These are phyloP conservation scores for Hypericum androsaemum DNA, from an alignment of 345 rosid species.

Conservation along the genomic window DNA sequence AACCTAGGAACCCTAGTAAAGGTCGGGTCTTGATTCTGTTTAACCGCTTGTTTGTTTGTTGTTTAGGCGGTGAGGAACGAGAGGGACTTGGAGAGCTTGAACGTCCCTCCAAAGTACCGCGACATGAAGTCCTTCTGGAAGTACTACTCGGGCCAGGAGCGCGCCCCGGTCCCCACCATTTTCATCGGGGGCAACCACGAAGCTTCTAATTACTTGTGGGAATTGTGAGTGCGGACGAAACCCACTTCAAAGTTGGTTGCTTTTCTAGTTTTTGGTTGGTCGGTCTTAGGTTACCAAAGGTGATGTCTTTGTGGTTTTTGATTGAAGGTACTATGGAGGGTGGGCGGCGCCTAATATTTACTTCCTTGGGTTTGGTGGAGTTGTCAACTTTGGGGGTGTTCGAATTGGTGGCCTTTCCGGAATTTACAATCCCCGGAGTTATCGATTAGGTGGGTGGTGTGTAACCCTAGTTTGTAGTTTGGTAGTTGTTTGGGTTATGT, in stretches of 20 bases:
- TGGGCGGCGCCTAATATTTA: slow-evolving; percentile 85
- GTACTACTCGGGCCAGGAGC: slow-evolving; percentile 66
- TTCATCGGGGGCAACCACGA: slow-evolving; percentile 98
- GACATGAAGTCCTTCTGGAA: slow-evolving; percentile 93
- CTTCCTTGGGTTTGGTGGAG: slow-evolving; percentile 77
- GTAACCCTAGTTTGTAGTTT: not conserved
- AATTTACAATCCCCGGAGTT: slow-evolving; percentile 56
- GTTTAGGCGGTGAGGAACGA: slow-evolving; percentile 65
- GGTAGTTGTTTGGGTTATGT: not conserved
- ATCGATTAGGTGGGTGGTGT: slow-evolving; percentile 41
- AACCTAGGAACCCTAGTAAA: not conserved
- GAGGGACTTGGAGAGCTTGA: slow-evolving; percentile 73
- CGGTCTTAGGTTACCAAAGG: not conserved
- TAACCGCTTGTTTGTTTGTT: not conserved
- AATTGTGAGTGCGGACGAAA: slow-evolving; percentile 38
- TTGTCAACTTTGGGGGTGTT: slow-evolving; percentile 70
- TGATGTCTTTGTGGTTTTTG: slow-evolving; percentile 10
- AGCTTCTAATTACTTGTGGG: slow-evolving; percentile 95
- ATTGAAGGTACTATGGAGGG: slow-evolving; percentile 79
- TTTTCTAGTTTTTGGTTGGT: not conserved
- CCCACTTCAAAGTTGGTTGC: not conserved
- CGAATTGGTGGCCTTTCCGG: slow-evolving; percentile 93
- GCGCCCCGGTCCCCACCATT: slow-evolving; percentile 81
- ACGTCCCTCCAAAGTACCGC: slow-evolving; percentile 57
- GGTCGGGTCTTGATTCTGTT: not conserved